phyloP scores from a whole-genome alignment of 805 yeast genomes.

The Hanseniaspora hatyaiensis region DNA sequence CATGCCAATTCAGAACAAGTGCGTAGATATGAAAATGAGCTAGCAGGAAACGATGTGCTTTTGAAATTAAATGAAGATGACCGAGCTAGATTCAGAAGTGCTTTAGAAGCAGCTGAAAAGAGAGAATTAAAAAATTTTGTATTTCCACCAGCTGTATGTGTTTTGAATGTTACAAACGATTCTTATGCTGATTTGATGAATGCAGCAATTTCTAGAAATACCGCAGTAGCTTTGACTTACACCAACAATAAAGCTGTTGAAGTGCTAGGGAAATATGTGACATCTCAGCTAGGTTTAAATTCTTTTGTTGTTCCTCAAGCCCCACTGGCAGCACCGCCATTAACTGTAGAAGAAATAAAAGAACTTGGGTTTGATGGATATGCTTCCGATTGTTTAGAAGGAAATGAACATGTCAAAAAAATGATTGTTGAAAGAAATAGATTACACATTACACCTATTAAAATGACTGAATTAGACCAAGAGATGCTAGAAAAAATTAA shows the following conservation, averaged over 20 bases:
- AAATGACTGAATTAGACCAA: slow-evolving; percentile 36
- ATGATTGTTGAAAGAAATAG: slow-evolving; percentile 53
- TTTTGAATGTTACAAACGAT: slow-evolving; percentile 43
- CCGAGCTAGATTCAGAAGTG: slow-evolving; percentile 18
- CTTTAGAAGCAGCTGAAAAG: slow-evolving; percentile 25
- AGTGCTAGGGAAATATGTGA: slow-evolving; percentile 34
- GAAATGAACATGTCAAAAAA: slow-evolving; percentile 58
- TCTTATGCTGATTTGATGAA: slow-evolving; percentile 47
- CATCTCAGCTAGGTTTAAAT: slow-evolving; percentile 41
- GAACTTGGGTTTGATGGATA: slow-evolving; percentile 67
- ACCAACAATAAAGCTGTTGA: slow-evolving; percentile 40
- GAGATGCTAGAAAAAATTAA: slow-evolving; percentile 32
- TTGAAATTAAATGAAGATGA: slow-evolving; percentile 8
- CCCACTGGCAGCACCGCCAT: slow-evolving; percentile 25
- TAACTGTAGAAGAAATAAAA: slow-evolving; percentile 30
- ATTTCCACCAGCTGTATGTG: slow-evolving; percentile 64
- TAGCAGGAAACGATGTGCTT: slow-evolving; percentile 6
- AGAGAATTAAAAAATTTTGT: slow-evolving; percentile 32
- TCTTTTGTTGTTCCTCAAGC: slow-evolving; percentile 37
- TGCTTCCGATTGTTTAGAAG: slow-evolving; percentile 55
- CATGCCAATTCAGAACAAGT: not conserved
- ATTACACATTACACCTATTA: slow-evolving; percentile 51
- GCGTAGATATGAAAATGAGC: not conserved
- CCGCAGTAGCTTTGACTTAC: slow-evolving; percentile 55
- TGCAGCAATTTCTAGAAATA: slow-evolving; percentile 41